Base-by-base conservation (phyloP, 305 asterid species). In the Plantago coronopus region DNA sequence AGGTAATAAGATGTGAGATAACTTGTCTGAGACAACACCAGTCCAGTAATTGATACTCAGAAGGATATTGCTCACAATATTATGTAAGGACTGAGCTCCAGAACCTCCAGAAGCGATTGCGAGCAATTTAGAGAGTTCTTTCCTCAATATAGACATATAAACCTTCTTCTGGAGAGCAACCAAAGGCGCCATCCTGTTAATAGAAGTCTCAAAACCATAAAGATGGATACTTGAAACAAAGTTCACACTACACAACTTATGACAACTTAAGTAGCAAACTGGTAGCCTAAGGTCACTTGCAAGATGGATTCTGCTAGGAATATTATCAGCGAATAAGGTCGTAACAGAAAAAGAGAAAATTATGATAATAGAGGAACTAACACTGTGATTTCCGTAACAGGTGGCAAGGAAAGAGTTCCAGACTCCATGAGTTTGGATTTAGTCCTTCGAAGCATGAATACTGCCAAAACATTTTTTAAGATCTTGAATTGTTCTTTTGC, bases 401-500 rank as follows among this genome's bases (percentile, higher is more conserved):
- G 88, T 29, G 98, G 98, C 62, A 93, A 80, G 50, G 73, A 64
- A 68, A 89, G 89, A 62, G 78, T 67, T 61, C 98, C 97, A 57
- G 89, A 78, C 65, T 83, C 86, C 46, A 81, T 74, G 57, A 93
- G 96, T 81, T 79, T 83, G 31, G 83, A 74, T 76, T 93, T 93
- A 60, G 98, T 93, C 81, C 98, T 81, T 67, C 98, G 90, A 71
- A 89, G 95, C 98, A 89, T 89, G 80, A 93, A 85, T 61, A 87
- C 89, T 50, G 91, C 98, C 42, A 93, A 82, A 62, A 85, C 78
- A 65, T 79, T 79, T 69, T 85, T 93, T 66, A 93, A 71, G 69
- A 74, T 77, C 78, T 66, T 83, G 65, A 81, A 73, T 75, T 80
- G 91, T 60, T 80, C 80, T 71, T 69, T 83, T 71, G 71, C 82